Conservation (phyloP, 345 rosid species). For the Boechera divaricarpa region DNA sequence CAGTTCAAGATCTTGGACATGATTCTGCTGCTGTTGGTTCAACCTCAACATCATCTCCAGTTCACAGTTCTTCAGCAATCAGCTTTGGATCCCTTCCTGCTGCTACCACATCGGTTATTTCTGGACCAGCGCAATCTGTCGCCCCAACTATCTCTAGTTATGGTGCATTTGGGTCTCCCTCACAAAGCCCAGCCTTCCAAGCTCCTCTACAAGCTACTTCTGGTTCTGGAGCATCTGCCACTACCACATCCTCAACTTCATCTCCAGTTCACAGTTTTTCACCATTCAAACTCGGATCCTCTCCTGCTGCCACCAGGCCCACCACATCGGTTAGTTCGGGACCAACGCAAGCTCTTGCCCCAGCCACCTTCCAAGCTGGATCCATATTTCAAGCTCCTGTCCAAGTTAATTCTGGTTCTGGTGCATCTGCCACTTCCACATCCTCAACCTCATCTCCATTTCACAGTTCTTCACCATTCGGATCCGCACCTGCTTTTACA, state of each 20-base stretch:
- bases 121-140: background rate
- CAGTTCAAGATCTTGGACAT: background rate
- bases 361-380: too few species aligned
- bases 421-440: background rate
- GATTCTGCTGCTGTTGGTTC: slow-evolving; percentile 1
- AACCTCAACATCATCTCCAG: background rate
- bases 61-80: background rate
- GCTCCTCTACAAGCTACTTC: background rate
- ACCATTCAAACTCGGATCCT: background rate
- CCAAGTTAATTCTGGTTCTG: too few species aligned
- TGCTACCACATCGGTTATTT: background rate
- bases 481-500: background rate
- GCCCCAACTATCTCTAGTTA: too few species aligned
- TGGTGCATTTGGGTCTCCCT: background rate
- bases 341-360: slow-evolving; percentile 2
- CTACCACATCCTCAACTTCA: slow-evolving; percentile 2
- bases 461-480: background rate
- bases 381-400: too few species aligned
- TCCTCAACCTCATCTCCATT: background rate
- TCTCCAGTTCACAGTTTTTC: background rate
- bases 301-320: too few species aligned
- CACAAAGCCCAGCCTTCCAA: background rate
- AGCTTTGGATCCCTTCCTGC: background rate
- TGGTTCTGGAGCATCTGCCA: background rate
- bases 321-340: background rate